A percentile compares a stretch with the other conserved stretches of the same genome.
Evolutionary conservation across 2,329 filamentous ascomycete species (phyloP).

Genomic region (Sphaerostilbella broomeana): DNA sequence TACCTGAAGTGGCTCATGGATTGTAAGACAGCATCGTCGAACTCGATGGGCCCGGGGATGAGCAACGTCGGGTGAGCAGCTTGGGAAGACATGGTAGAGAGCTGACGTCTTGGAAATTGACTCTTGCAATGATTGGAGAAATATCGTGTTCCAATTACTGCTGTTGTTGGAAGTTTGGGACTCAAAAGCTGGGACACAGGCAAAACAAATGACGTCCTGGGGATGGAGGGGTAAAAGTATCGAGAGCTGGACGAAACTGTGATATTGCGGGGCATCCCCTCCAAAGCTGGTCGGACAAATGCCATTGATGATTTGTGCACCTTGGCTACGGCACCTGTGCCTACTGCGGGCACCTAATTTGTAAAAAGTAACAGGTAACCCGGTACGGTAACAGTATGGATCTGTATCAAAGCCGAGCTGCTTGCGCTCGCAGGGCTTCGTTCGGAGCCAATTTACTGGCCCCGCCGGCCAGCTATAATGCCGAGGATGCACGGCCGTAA

Average conservation of each 20-base stretch:
- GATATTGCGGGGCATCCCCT: conserved; percentile 22
- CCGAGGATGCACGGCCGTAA: conserved; percentile 6
- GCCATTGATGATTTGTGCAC: conserved; percentile 12
- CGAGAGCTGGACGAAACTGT: conserved; percentile 14
- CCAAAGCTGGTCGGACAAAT: conserved; percentile 24
- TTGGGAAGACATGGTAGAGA: conserved; percentile 53
- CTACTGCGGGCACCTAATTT: too few species aligned
- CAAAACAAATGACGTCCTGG: conserved; percentile 4
- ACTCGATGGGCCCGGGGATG: conserved; percentile 96
- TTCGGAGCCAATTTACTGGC: conserved; percentile 6
- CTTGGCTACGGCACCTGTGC: too few species aligned
- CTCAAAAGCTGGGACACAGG: not conserved
- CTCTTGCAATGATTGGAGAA: conserved; percentile 18
- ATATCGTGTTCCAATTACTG: conserved; percentile 16
- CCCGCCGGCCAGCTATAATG: conserved; percentile 4
- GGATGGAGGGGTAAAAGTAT: conserved; percentile 24
- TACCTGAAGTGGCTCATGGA: conserved; percentile 94
- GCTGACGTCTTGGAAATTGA: conserved; percentile 21
- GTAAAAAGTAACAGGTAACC: too few species aligned
- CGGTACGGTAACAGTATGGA: too few species aligned
- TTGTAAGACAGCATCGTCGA: conserved; percentile 91
- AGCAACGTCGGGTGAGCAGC: conserved; percentile 66
- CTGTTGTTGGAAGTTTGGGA: conserved; percentile 5
- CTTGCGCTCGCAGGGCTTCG: too few species aligned
- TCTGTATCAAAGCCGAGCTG: too few species aligned